phyloP scores from a whole-genome alignment of 2,329 filamentous ascomycete species.

The Aspergillus sojae region DNA sequence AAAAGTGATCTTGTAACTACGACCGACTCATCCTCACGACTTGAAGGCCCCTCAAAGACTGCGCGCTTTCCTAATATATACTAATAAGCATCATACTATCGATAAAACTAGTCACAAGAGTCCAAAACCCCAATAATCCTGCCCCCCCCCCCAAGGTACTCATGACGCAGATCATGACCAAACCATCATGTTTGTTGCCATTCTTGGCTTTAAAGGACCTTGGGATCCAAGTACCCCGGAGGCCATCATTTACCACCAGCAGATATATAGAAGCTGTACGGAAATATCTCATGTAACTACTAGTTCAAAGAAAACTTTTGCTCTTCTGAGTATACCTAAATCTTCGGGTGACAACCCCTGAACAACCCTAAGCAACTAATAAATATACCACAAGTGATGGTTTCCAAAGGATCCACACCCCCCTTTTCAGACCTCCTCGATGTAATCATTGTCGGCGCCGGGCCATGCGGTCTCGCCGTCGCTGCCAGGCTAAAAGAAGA shows the following conservation, averaged over 20 bases:
- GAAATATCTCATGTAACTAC: not conserved
- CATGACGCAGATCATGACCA: constrained; percentile 13
- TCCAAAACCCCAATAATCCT: not conserved
- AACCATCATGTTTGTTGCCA: constrained; percentile 11
- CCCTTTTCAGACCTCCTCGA: constrained; percentile 47
- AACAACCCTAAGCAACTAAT: not conserved
- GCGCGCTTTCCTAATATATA: not conserved
- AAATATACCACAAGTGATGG: not conserved
- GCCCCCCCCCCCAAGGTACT: constrained; percentile 29
- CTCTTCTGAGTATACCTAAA: not conserved
- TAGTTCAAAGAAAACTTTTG: not conserved
- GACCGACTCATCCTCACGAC: not conserved
- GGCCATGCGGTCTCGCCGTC: constrained; percentile 73
- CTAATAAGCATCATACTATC: not conserved
- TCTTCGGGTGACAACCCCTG: not conserved
- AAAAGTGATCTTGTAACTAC: not conserved
- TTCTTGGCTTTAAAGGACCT: constrained; percentile 30
- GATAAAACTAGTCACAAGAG: not conserved
- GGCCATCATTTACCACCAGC: not conserved
- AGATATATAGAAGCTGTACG: not conserved
- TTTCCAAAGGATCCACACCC: not conserved
- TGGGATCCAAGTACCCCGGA: constrained; percentile 38
- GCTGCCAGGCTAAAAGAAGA: constrained; percentile 72
- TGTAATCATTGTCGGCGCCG: constrained; percentile 73
- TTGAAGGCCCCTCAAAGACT: not conserved